Evolutionary conservation across 768 basidiomycete species (phyloP), one percentile per base, ranked within the genome.

Genomic region (Lactarius pseudohatsudake): DNA sequence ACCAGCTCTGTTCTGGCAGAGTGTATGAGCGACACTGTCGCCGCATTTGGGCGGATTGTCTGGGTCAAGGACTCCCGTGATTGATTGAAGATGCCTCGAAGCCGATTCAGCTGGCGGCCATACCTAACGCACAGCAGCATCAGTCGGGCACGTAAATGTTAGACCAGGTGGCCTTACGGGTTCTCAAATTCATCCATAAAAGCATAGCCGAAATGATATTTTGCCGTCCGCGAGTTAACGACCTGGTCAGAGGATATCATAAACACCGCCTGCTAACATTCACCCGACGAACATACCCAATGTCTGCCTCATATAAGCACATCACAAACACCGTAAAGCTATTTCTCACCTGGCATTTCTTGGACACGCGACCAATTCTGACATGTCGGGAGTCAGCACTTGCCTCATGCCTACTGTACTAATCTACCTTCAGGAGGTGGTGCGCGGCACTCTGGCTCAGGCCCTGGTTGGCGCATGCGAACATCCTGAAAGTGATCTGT

Each of bases 341-440:
- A 36, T 55, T 59, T 72, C 80, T 73, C 74, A 88, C 87, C 86
- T 85, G 41, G 86, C 86, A 28, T 80, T 79, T 60, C 89, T 79
- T 22, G 89, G 89, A 72, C 89, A 91, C n/a, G 89, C 86, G 28
- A 89, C 88, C 30, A 86, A 77, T 73, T 89, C 89, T 90, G 69
- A 41, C 45, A 16, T 38, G 32, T 26, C 70, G 26, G 26, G 28
- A 32, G 30, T 66, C 32, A 56, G 22, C 22, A 34, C 57, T 32
- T 50, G n/a, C 36, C 40, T 58, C 63, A 45, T 57, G 50, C 47
- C 36, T 50, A 62, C 2, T 6, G 41, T 28, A 36, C 30, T 57
- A 20, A 67, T 75, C 62, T 69, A 88, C 88, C 87, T 76, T 88
- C 79, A 9, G 87, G 81, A 18, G 86, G 86, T 53, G 89, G 88